A percentile compares a stretch with the other conserved stretches of the same genome.
Evolutionary conservation across 306 rosid genomes (phyloP).

Genomic region (Dryas drummondii): DNA sequence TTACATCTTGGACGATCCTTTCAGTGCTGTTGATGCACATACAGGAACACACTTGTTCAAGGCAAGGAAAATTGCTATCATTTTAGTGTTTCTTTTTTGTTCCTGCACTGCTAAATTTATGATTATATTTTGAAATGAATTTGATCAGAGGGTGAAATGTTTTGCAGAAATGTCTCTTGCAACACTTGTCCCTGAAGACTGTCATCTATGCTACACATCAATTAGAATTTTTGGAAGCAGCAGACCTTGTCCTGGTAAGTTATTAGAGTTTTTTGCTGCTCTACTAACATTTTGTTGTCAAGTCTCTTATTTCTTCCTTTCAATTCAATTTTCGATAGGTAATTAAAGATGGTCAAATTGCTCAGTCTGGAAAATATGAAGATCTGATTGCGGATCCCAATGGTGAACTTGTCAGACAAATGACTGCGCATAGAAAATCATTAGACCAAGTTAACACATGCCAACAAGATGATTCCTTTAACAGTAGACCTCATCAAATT

Average conservation of each 20-base stretch:
- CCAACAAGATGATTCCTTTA: conserved; percentile 39
- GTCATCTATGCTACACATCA: conserved; percentile 92
- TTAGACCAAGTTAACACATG: conserved; percentile 54
- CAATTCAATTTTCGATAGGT: conserved; percentile 43
- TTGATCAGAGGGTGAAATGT: conserved; percentile 18
- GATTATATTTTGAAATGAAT: neutral
- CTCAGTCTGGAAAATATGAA: conserved; percentile 65
- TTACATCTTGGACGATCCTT: conserved; percentile 89
- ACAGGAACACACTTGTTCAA: conserved; percentile 79
- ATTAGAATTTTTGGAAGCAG: conserved; percentile 79
- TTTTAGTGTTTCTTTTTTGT: conserved; percentile 9
- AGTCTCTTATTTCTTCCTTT: conserved; percentile 5
- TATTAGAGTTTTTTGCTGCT: conserved; percentile 10
- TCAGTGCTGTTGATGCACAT: conserved; percentile 95
- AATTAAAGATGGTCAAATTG: conserved; percentile 72
- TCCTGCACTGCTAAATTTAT: neutral
- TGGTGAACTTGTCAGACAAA: conserved; percentile 72
- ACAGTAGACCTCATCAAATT: conserved; percentile 34
- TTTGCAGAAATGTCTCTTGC: conserved; percentile 80
- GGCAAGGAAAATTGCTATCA: conserved; percentile 35
- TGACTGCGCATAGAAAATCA: conserved; percentile 75
- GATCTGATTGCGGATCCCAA: conserved; percentile 55
- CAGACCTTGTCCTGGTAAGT: conserved; percentile 75
- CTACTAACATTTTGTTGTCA: neutral
- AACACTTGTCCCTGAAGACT: conserved; percentile 70